Percentiles rank a stretch among this genome's conserved stretches.
Evolutionary conservation across 768 basidiomycete genomes (phyloP).

Genomic region (Amanita brunnescens): DNA sequence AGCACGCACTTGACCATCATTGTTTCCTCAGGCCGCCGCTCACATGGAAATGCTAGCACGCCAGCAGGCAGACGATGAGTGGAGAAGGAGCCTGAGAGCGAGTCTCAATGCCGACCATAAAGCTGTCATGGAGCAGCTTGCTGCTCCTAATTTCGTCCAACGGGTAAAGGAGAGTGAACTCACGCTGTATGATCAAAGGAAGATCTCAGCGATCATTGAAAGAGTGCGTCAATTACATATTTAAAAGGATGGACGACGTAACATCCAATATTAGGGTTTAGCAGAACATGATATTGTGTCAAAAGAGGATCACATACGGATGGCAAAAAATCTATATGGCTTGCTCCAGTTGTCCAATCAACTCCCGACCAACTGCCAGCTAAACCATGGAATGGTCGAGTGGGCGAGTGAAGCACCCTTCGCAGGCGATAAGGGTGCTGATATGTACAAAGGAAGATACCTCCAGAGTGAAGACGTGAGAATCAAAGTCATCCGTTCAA

Average conservation of each 20-base stretch:
- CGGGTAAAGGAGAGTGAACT: slow-evolving; percentile 26
- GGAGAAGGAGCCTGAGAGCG: background rate
- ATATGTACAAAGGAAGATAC: background rate
- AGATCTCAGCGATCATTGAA: slow-evolving; percentile 11
- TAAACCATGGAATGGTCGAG: slow-evolving; percentile 43
- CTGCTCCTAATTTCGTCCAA: slow-evolving; percentile 35
- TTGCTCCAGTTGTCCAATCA: slow-evolving; percentile 36
- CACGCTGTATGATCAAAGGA: slow-evolving; percentile 21
- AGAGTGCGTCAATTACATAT: too few species aligned
- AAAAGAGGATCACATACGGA: slow-evolving; percentile 29
- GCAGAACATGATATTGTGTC: slow-evolving; percentile 23
- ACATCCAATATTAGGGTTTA: slow-evolving; percentile 19
- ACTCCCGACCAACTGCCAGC: slow-evolving; percentile 41
- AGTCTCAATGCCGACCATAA: background rate
- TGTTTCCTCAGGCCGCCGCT: slow-evolving; percentile 25
- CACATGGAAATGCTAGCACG: background rate
- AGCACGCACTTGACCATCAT: background rate
- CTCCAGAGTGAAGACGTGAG: background rate
- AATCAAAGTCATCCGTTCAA: background rate
- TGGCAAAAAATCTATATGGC: slow-evolving; percentile 40
- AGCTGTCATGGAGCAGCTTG: slow-evolving; percentile 21
- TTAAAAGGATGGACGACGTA: too few species aligned
- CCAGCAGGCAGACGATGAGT: background rate
- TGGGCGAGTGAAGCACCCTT: slow-evolving; percentile 41
- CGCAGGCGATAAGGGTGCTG: slow-evolving; percentile 33